These are phyloP conservation scores for Amniculicola lignicola DNA, from an alignment of 495 filamentous ascomycete genomes.

Conservation along the genomic window DNA sequence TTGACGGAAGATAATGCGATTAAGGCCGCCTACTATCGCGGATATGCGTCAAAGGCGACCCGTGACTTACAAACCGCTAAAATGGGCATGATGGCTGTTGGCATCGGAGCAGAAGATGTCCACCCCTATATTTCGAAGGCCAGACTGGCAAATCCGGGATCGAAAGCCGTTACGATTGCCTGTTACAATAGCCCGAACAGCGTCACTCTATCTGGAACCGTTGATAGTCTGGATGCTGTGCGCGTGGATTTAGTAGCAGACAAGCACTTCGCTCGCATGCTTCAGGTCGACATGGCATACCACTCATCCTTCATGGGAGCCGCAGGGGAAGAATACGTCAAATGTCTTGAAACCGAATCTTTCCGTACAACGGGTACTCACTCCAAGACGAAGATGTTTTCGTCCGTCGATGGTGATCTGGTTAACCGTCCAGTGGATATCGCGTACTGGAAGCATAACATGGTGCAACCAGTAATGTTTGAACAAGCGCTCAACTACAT, in stretches of 20 bases:
- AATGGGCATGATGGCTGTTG: constrained; percentile 11
- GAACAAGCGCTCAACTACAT: constrained; percentile 42
- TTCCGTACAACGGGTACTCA: not conserved
- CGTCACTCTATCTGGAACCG: constrained; percentile 6
- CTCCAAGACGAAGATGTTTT: not conserved
- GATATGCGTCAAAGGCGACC: not conserved
- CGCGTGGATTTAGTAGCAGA: not conserved
- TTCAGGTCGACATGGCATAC: constrained; percentile 38
- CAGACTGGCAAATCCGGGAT: not conserved
- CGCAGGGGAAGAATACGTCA: constrained; percentile 34
- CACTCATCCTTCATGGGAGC: constrained; percentile 41
- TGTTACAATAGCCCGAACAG: constrained; percentile 14
- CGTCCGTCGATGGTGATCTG: not conserved
- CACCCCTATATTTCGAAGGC: not conserved
- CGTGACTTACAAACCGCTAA: too few relatives aligned
- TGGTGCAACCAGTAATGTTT: constrained; percentile 45
- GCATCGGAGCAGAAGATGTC: not conserved
- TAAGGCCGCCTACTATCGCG: constrained; percentile 13
- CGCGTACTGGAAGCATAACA: constrained; percentile 11
- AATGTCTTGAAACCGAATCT: not conserved
- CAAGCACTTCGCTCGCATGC: constrained; percentile 28
- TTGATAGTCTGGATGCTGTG: not conserved
- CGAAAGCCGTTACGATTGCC: constrained; percentile 2
- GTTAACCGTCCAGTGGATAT: constrained; percentile 27
- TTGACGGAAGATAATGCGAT: constrained; percentile 1